phyloP scores from a whole-genome alignment of 495 filamentous ascomycete species.

The Hypomontagnella submonticulosa region DNA sequence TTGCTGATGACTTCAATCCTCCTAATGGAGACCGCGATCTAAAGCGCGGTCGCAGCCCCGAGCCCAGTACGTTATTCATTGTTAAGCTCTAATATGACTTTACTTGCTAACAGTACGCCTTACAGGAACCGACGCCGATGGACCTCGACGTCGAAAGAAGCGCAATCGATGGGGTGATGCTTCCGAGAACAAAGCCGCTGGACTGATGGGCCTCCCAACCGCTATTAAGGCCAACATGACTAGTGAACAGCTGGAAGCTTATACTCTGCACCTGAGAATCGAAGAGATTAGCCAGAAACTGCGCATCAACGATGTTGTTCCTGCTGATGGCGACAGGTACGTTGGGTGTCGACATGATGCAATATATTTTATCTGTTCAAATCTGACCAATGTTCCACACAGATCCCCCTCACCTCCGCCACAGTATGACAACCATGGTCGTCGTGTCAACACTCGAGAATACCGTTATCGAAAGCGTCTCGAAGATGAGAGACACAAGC shows the following conservation, averaged over 20 bases:
- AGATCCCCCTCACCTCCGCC: slow-evolving; percentile 96
- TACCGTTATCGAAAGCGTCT: slow-evolving; percentile 96
- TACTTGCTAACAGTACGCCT: too few species aligned
- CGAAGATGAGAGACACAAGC: slow-evolving; percentile 97
- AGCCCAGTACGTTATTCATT: slow-evolving; percentile 51
- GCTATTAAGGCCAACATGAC: slow-evolving; percentile 98
- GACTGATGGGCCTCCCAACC: slow-evolving; percentile 96
- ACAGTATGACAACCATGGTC: slow-evolving; percentile 98
- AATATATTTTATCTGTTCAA: background rate
- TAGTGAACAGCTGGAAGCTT: slow-evolving; percentile 95
- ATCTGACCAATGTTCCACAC: slow-evolving; percentile 28
- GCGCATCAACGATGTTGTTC: slow-evolving; percentile 96
- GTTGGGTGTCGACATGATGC: slow-evolving; percentile 38
- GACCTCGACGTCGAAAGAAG: slow-evolving; percentile 89
- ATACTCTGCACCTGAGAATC: slow-evolving; percentile 92
- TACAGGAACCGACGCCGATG: slow-evolving; percentile 68
- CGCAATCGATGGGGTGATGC: slow-evolving; percentile 97
- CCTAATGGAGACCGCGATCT: slow-evolving; percentile 83
- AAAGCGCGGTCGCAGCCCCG: slow-evolving; percentile 64
- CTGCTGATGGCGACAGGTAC: slow-evolving; percentile 92
- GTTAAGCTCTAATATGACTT: background rate
- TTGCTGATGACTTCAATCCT: slow-evolving; percentile 44
- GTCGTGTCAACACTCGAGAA: slow-evolving; percentile 97
- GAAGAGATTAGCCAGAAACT: slow-evolving; percentile 99
- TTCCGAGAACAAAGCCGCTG: slow-evolving; percentile 96